These are phyloP conservation scores for Phylloporus arenicola DNA, from an alignment of 768 basidiomycete genomes.

Conservation along the genomic window DNA sequence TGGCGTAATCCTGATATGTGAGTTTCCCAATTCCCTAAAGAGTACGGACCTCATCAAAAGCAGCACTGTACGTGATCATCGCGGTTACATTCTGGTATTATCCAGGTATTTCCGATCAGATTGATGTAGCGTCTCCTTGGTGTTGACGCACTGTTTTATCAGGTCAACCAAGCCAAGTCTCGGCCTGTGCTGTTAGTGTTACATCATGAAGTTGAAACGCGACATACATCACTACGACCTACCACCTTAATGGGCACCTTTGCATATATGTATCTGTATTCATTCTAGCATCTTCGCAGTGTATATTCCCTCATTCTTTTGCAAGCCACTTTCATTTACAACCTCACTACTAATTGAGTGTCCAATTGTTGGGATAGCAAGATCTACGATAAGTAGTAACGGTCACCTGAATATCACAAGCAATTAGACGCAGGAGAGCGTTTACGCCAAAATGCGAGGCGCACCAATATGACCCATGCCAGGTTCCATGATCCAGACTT, in stretches of 20 bases:
- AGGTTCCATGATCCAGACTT: constrained; percentile 80
- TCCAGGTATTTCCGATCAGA: constrained; percentile 24
- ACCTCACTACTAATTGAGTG: constrained; percentile 1
- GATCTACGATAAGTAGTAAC: constrained; percentile 33
- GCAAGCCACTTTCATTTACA: constrained; percentile 7
- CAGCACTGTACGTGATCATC: constrained; percentile 68
- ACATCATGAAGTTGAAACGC: neutral
- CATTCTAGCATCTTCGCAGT: constrained; percentile 10
- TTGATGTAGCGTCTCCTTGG: neutral
- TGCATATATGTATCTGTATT: constrained; percentile 1
- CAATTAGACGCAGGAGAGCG: neutral
- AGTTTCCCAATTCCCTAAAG: constrained; percentile 16
- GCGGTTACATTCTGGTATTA: constrained; percentile 67
- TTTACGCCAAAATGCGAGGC: constrained; percentile 10
- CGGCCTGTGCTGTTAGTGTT: constrained; percentile 8
- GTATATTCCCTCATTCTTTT: constrained; percentile 15
- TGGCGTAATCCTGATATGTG: constrained; percentile 67
- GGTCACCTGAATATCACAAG: constrained; percentile 29
- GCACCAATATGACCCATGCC: constrained; percentile 86
- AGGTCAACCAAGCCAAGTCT: constrained; percentile 24
- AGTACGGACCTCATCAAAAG: neutral
- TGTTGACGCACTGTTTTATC: constrained; percentile 2
- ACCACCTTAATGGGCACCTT: constrained; percentile 1
- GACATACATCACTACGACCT: constrained; percentile 1
- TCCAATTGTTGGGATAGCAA: constrained; percentile 9